Evolutionary conservation across 176 grass and related monocot genomes (phyloP).

Genomic region (Poa annua): DNA sequence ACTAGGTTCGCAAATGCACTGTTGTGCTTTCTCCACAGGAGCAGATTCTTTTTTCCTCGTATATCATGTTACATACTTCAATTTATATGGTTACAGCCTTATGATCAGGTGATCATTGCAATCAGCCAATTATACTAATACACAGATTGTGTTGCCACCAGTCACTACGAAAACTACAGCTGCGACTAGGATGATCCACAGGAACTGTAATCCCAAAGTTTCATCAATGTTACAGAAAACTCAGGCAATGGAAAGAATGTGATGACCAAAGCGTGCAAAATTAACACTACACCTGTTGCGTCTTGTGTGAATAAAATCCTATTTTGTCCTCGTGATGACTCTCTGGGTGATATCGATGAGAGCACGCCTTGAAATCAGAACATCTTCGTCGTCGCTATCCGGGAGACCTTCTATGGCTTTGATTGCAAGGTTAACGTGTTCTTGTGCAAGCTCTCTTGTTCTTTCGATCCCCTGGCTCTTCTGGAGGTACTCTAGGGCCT

Average conservation of each 20-base stretch:
- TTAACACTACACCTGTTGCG: conserved; percentile 27
- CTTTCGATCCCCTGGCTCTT: conserved; percentile 83
- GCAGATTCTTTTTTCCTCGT: not conserved
- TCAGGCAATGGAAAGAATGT: conserved; percentile 52
- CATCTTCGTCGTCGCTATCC: conserved; percentile 80
- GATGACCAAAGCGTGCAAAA: conserved; percentile 50
- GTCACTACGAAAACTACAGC: conserved; percentile 32
- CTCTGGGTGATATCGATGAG: conserved; percentile 76
- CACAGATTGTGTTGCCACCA: conserved; percentile 30
- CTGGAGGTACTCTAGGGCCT: conserved; percentile 72
- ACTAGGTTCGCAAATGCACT: not conserved
- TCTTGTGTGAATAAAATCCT: conserved; percentile 20
- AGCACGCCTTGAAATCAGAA: conserved; percentile 70
- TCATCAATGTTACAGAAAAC: conserved; percentile 42
- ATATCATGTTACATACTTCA: conserved; percentile 13
- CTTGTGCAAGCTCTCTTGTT: conserved; percentile 67
- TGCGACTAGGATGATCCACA: not conserved
- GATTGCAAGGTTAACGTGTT: conserved; percentile 60
- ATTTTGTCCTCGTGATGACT: conserved; percentile 81
- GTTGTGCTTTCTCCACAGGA: not conserved
- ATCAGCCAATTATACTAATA: conserved; percentile 29
- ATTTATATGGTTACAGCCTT: conserved; percentile 41
- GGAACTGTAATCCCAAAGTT: conserved; percentile 29
- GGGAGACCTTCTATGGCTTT: conserved; percentile 81
- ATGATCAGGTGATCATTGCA: conserved; percentile 33